Base-by-base conservation (phyloP, 1,139 yeast species). In the Pichia sp. region DNA sequence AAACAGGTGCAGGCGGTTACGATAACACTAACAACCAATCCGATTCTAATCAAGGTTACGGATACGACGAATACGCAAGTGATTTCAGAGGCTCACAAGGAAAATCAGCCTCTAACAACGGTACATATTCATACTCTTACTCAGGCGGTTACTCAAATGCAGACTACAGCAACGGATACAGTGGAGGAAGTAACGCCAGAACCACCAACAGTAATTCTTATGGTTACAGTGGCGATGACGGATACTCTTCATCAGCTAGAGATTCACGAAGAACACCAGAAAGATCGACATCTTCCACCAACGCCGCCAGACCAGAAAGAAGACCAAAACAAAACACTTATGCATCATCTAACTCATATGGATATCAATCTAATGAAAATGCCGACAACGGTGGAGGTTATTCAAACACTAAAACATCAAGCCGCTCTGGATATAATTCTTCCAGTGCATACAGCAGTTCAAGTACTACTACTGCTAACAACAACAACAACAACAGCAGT, bases 1-100 rank as follows among this genome's bases (percentile, higher is more conserved):
- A 50, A 20, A 47, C 54, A 6, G 50, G 49, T 9, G 49, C 47
- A 34, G 51, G 45, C 7, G 46, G 46, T 4, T 44, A 48, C 32
- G 51, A 36, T 21, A 38, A 46, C 5, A 39, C 38, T 14, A 15
- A 12, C 6, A 44, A 48, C 27, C 45, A 40, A 17, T 30, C 35
- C 3, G 47, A 43, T 15, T 39, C 42, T 4, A 48, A 45, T 21
- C 44, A 42, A 17, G 53, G 51, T 7, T 48, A 45, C 28, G 52
- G 52, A 4, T 48, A 50, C 31, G 53, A 48, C 34, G 52, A 45
- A 34, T 42, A 50, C 38, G 46, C 46, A 7, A 40, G 22, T 18
- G 45, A 47, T 34, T 47, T 39, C 12, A 44, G 34, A 31, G 44
- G 40, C 17, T 17, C 38, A 10, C 18, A 27, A 11, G 22, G 40